These are phyloP conservation scores for Saccharomyces mikatae DNA, from an alignment of 805 yeast species.

Conservation along the genomic window DNA sequence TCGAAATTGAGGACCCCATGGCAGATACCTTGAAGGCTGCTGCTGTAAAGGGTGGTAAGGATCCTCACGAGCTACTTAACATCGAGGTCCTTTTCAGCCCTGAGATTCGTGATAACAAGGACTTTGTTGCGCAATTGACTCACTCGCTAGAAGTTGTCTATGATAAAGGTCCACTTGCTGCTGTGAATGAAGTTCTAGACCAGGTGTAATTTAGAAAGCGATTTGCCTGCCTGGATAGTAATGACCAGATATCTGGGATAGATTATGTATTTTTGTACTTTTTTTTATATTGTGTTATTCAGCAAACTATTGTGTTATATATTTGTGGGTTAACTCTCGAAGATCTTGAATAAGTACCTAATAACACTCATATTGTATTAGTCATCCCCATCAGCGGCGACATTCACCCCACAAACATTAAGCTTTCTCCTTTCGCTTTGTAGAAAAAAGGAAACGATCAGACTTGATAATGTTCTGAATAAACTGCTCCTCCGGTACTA, in stretches of 20 bases:
- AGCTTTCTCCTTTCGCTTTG: background rate
- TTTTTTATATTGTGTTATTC: background rate
- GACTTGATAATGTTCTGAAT: background rate
- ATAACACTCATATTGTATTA: no score
- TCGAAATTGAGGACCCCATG: slow-evolving; percentile 5
- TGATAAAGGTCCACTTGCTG: slow-evolving; percentile 4
- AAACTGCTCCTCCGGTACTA: background rate
- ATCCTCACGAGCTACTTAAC: slow-evolving; percentile 2
- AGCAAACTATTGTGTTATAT: background rate
- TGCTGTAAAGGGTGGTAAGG: slow-evolving; percentile 4
- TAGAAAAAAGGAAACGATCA: no score
- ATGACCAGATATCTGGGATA: background rate
- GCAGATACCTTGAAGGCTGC: slow-evolving; percentile 2
- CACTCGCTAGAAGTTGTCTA: background rate
- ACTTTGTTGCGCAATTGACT: slow-evolving; percentile 1
- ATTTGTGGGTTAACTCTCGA: no score
- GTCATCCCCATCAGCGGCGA: background rate
- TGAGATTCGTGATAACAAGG: slow-evolving; percentile 3
- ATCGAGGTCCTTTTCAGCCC: slow-evolving; percentile 2
- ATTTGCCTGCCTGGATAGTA: background rate
- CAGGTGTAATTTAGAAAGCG: background rate
- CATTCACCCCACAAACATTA: background rate
- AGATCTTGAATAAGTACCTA: no score
- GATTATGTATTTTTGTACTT: background rate
- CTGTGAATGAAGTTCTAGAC: background rate